These are phyloP conservation scores for Przewalskia tangutica DNA, from an alignment of 257 asterid genomes.

Conservation along the genomic window DNA sequence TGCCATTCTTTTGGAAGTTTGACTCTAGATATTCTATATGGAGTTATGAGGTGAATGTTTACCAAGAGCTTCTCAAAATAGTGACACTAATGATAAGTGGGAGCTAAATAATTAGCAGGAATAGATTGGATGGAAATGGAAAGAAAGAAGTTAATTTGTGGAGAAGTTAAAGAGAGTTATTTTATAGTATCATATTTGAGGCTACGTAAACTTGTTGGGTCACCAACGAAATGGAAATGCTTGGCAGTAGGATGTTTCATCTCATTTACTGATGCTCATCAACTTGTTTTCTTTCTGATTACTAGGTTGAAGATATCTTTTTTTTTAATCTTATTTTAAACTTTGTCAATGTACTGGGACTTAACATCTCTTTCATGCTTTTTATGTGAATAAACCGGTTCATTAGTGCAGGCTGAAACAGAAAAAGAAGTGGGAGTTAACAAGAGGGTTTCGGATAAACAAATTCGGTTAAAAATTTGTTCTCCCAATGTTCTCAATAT, in stretches of 20 bases:
- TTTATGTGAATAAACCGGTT: background rate
- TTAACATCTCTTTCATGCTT: background rate
- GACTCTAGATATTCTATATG: background rate
- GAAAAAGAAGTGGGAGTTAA: conserved; percentile 82
- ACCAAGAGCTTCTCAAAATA: background rate
- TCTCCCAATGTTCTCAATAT: conserved; percentile 94
- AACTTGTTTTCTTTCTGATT: background rate
- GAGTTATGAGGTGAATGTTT: background rate
- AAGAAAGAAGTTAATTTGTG: background rate
- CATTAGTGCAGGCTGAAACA: conserved; percentile 58
- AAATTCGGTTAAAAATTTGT: conserved; percentile 70
- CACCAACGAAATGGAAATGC: background rate
- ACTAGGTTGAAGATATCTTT: background rate
- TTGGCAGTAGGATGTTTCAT: background rate
- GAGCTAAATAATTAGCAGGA: background rate
- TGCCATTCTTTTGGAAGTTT: background rate
- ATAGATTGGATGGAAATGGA: background rate
- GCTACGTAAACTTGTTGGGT: background rate
- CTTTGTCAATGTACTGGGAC: background rate
- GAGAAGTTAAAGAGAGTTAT: background rate
- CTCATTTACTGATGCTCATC: background rate
- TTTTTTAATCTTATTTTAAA: background rate
- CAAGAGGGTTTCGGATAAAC: conserved; percentile 79
- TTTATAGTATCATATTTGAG: background rate
- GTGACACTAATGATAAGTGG: background rate